Evolutionary conservation across 257 asterid species (phyloP).

Genomic region (Solanum sparsipilum): DNA sequence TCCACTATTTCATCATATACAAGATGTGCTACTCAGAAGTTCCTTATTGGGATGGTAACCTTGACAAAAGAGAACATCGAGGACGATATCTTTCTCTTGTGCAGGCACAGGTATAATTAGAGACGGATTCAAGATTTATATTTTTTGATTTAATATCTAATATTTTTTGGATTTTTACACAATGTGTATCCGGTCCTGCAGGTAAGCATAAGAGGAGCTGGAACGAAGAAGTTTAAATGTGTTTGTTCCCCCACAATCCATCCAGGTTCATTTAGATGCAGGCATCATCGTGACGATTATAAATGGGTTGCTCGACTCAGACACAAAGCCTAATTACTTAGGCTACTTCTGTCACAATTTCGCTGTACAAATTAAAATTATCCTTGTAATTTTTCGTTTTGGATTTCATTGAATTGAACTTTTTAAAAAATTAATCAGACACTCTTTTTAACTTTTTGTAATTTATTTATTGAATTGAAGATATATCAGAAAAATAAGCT

Average conservation of each 20-base stretch:
- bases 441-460: neutral
- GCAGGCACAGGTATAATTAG: neutral
- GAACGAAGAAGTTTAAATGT: conserved; percentile 9
- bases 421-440: neutral
- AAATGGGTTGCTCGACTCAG: conserved; percentile 19
- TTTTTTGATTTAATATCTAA: neutral
- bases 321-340: neutral
- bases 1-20: neutral
- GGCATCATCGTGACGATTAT: conserved; percentile 18
- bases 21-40: conserved; percentile 18
- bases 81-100: neutral
- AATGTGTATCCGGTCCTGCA: neutral
- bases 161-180: neutral
- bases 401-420: neutral
- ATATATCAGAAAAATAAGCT: neutral
- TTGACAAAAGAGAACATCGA: neutral
- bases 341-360: neutral
- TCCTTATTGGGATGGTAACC: neutral
- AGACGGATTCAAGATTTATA: neutral
- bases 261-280: conserved; percentile 25
- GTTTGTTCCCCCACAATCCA: conserved; percentile 30
- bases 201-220: neutral
- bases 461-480: neutral
- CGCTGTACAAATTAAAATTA: neutral
- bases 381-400: neutral